Evolutionary conservation across 257 asterid genomes (phyloP), one percentile per base, ranked within the genome.

Genomic region (Haberlea rhodopensis): DNA sequence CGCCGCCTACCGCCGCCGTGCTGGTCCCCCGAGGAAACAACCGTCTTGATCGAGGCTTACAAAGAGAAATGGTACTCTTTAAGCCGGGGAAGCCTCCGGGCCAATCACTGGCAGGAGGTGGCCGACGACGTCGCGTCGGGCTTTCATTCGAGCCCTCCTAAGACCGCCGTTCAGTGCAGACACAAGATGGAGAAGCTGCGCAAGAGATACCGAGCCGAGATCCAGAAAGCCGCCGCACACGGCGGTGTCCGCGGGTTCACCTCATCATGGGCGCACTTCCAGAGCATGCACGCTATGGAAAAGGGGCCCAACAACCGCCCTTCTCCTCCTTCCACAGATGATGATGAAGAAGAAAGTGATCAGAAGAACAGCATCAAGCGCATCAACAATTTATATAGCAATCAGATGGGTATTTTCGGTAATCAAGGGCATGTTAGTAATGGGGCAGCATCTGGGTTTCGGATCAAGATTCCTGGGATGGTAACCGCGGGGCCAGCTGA

Each of bases 151-250:
- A 78, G 26, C 92, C 92, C 5, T 81, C 95, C 1, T 85, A 89
- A 61, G 34, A 79, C 98, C 70, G 59, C 98, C 71, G 89, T 91
- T 8, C 98, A 91, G 72, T 91, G 98, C 79, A 95, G 98, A 73
- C 98, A 91, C 80, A 91, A 91, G 73, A 87, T 91, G 55, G 96
- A 91, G 75, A 91, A 91, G 68, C 96, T 91, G 23, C 79, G 98
- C 15, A 91, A 89, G 65, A 78, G 96, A 6, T 91, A 91, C 75
- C 88, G 95, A 10, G 79, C 95, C 46, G 98, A 89, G 70, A 70
- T 78, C 48, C 72, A 65, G 23, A 91, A 88, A 60, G 84, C 95
- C 1, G 34, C 34, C 34, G 34, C 34, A 6, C 34, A 29, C 34
- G 34, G 34, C 34, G 34, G 34, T 9, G 34, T 29, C 34, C 34